Evolutionary conservation across 2,329 filamentous ascomycete species (phyloP), one percentile per base, ranked within the genome.

Genomic region (Botrytis hyacinthi): DNA sequence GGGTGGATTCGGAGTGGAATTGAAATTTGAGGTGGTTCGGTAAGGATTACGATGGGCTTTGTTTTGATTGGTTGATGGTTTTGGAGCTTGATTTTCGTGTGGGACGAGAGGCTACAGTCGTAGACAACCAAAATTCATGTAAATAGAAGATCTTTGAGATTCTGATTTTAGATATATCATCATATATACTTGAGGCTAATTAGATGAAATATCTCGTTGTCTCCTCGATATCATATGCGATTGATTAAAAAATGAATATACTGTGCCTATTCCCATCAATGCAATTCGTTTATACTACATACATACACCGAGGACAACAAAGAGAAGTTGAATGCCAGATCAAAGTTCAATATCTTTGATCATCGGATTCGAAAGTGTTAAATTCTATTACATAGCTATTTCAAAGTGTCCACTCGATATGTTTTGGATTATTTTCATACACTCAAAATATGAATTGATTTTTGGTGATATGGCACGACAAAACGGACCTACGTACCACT

Each of bases 1-100:
- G 71, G 71, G 71, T 69, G 71, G 71, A 69, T 72, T 69, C 63
- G 63, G 63, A 69, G 71, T 40, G 62, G 40, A 44, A 59, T 69
- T 69, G 71, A 73, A 69, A 51, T 69, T 73, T 73, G 71, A 69
- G 63, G 63, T 69, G 42, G 40, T 69, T 68, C 70, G 62, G 51
- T 72, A 61, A 61, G 71, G 51, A 69, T 73, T 73, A 72, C 71
- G 46, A 72, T 72, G 71, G 62, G 37, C 51, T 68, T 42, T 46
- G 40, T 69, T 73, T 60, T 73, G 63, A 73, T 73, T 73, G 71
- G 71, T 60, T 69, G 63, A 40, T 40, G 29, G n/a, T 9, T 66
- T 57, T 67, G 46, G 37, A 60, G 63, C 63, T 73, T 44, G 62
- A 72, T 65, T 71, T 65, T 71, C n/a, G 68, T 42, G 29, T 37